A percentile compares a stretch with the other conserved stretches of the same genome.
Evolutionary conservation across 805 yeast species (phyloP).

Genomic region (Sugiyamaella lignohabitans): DNA sequence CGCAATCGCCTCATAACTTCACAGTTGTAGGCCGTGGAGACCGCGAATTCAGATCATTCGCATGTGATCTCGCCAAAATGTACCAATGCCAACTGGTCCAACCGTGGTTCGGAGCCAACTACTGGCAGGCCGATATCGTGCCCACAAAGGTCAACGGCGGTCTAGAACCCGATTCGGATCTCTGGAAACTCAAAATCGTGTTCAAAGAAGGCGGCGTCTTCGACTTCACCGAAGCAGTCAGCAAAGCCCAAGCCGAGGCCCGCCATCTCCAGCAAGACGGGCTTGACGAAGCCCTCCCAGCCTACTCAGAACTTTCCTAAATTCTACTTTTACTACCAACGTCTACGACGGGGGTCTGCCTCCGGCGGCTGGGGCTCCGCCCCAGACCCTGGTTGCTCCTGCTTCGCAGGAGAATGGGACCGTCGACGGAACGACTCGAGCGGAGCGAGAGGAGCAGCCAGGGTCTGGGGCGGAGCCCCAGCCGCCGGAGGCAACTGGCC

Average conservation of each 20-base stretch:
- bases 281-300: constrained; percentile 17
- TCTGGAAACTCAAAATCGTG: constrained; percentile 24
- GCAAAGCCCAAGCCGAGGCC: constrained; percentile 18
- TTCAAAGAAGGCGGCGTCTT: constrained; percentile 30
- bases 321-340: background rate
- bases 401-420: too few species aligned
- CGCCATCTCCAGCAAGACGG: constrained; percentile 7
- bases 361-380: too few species aligned
- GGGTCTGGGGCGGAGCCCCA: too few species aligned
- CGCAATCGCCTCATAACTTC: constrained; percentile 13
- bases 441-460: too few species aligned
- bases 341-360: too few species aligned
- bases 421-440: too few species aligned
- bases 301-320: constrained; percentile 6
- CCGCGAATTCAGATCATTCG: constrained; percentile 20
- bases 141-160: constrained; percentile 21
- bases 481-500: too few species aligned
- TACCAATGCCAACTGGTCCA: constrained; percentile 22
- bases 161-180: constrained; percentile 19
- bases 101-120: constrained; percentile 36
- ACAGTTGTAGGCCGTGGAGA: constrained; percentile 27
- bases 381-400: too few species aligned
- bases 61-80: constrained; percentile 22
- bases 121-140: constrained; percentile 25
- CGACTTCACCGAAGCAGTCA: constrained; percentile 22